Evolutionary conservation across 805 yeast genomes (phyloP).

Genomic region (Komagataella kurtzmanii): DNA sequence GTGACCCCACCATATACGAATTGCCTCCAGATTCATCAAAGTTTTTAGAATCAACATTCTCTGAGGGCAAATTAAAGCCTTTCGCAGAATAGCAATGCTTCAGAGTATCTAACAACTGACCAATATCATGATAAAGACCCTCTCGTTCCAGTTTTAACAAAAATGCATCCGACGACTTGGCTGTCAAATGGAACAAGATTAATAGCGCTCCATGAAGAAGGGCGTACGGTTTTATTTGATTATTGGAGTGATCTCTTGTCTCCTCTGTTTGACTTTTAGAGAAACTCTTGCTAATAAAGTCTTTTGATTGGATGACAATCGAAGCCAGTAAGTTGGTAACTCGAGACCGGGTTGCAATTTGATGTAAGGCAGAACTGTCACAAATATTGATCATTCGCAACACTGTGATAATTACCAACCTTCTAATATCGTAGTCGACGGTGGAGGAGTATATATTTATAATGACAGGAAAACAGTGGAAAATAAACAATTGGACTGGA

Average conservation of each 20-base stretch:
- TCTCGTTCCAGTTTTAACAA: conserved; percentile 47
- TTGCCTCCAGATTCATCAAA: not conserved
- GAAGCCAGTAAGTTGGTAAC: conserved; percentile 44
- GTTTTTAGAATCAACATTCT: not conserved
- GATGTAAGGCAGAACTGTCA: conserved; percentile 1
- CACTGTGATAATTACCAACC: conserved; percentile 38
- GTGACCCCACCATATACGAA: not conserved
- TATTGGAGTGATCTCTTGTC: conserved; percentile 6
- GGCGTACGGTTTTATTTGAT: conserved; percentile 19
- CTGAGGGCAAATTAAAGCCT: conserved; percentile 1
- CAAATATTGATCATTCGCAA: conserved; percentile 26
- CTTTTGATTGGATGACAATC: conserved; percentile 39
- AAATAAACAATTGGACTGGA: conserved; percentile 21
- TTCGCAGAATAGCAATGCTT: conserved; percentile 4
- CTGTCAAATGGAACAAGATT: conserved; percentile 29
- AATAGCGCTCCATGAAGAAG: conserved; percentile 38
- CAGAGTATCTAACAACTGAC: conserved; percentile 16
- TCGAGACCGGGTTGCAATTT: conserved; percentile 22
- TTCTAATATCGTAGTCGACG: conserved; percentile 52
- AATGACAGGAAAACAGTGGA: conserved; percentile 35
- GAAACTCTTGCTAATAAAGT: conserved; percentile 9
- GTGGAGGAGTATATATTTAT: conserved; percentile 60
- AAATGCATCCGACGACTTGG: conserved; percentile 28
- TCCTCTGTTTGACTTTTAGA: conserved; percentile 4
- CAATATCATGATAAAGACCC: conserved; percentile 49